Percentiles rank a stretch among this genome's conserved stretches.
Evolutionary conservation across 768 basidiomycete species (phyloP).

Genomic region (Mycena sanguinolenta): DNA sequence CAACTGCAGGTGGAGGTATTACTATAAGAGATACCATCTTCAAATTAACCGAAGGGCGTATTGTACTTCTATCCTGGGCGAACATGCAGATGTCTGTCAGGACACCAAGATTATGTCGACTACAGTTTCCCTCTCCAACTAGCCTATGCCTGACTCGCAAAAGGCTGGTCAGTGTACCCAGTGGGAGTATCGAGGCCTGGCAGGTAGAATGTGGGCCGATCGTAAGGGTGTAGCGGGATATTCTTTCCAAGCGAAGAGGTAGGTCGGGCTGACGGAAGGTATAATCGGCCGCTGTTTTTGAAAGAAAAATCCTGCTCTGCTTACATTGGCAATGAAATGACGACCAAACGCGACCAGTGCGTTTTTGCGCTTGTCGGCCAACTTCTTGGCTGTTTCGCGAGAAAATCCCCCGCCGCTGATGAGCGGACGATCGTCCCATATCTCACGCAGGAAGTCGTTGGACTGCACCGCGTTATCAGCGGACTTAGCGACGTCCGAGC

Average conservation of each 20-base stretch:
- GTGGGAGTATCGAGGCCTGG: slow-evolving; percentile 33
- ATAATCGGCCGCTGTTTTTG: too few relatives aligned
- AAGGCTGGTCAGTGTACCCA: slow-evolving; percentile 50
- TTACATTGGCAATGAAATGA: slow-evolving; percentile 17
- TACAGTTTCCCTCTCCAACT: too few relatives aligned
- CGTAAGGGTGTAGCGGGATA: slow-evolving; percentile 45
- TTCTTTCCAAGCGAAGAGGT: slow-evolving; percentile 41
- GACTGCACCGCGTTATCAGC: slow-evolving; percentile 31
- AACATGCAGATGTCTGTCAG: too few relatives aligned
- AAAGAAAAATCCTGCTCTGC: neutral
- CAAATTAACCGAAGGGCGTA: too few relatives aligned
- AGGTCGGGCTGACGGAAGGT: slow-evolving; percentile 46
- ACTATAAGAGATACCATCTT: too few relatives aligned
- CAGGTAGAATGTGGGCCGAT: slow-evolving; percentile 46
- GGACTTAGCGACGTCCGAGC: neutral
- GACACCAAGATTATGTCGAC: too few relatives aligned
- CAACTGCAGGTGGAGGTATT: too few relatives aligned
- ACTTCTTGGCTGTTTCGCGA: slow-evolving; percentile 43
- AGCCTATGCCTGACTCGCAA: slow-evolving; percentile 21
- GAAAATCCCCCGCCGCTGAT: slow-evolving; percentile 48
- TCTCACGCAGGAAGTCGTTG: slow-evolving; percentile 46
- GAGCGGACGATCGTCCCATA: slow-evolving; percentile 47
- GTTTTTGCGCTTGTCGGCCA: slow-evolving; percentile 30
- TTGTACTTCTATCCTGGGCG: too few relatives aligned
- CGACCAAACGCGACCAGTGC: slow-evolving; percentile 21